Evolutionary conservation across 2,329 filamentous ascomycete genomes (phyloP).

Genomic region (Fusarium caatingaense): DNA sequence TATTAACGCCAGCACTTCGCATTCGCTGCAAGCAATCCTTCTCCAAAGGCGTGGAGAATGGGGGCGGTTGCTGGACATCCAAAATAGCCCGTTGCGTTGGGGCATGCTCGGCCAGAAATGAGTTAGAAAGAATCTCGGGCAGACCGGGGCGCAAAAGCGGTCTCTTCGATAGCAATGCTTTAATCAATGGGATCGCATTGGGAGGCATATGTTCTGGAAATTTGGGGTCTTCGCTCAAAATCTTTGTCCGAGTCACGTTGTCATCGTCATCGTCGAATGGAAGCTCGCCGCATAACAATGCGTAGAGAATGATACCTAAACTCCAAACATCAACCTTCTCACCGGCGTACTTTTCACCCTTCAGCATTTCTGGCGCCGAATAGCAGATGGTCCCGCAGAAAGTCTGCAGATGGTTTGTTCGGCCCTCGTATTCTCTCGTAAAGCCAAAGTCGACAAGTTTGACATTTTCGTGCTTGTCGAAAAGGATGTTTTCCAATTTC

Average conservation of each 20-base stretch:
- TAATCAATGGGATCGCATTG: constrained; percentile 82
- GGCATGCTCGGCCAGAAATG: constrained; percentile 89
- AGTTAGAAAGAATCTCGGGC: constrained; percentile 86
- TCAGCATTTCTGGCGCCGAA: constrained; percentile 97
- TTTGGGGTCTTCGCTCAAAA: constrained; percentile 85
- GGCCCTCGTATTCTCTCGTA: constrained; percentile 95
- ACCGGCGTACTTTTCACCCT: constrained; percentile 96
- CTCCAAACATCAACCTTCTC: constrained; percentile 99
- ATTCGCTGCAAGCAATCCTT: constrained; percentile 93
- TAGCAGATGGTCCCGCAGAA: constrained; percentile 99
- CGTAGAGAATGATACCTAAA: constrained; percentile 85
- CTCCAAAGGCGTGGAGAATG: constrained; percentile 87
- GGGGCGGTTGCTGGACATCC: constrained; percentile 80
- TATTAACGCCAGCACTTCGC: constrained; percentile 92
- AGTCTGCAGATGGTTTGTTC: constrained; percentile 93
- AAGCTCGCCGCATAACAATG: constrained; percentile 83
- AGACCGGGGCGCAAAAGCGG: constrained; percentile 84
- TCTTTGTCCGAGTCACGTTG: constrained; percentile 83
- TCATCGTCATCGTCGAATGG: constrained; percentile 98
- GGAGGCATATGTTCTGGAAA: constrained; percentile 84
- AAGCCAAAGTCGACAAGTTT: constrained; percentile 99
- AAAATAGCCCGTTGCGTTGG: constrained; percentile 90
- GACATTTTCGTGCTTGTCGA: constrained; percentile 97
- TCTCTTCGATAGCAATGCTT: constrained; percentile 86
- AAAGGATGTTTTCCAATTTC: constrained; percentile 89